Evolutionary conservation across 495 filamentous ascomycete genomes (phyloP), one percentile per base, ranked within the genome.

Genomic region (Xylaria grammica): DNA sequence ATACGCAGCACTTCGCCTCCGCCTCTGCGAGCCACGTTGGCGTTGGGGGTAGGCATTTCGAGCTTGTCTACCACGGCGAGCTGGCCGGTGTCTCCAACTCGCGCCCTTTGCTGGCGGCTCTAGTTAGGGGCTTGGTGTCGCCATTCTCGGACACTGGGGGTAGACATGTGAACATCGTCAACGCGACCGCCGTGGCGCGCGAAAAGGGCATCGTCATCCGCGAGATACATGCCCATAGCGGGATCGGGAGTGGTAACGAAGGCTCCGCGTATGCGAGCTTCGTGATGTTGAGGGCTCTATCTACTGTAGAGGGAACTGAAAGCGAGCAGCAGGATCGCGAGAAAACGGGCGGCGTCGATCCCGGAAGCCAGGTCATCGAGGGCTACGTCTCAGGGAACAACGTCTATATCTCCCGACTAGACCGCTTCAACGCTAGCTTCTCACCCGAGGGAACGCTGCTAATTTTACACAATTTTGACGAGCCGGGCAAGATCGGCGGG

Each of bases 111-210:
- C 89, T 89, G 65, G 88, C 89, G 0, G 88, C 88, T 0, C 74
- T 92, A 3, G 82, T 91, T 67, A 90, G 90, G 71, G 89, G 89
- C 0, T 79, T 92, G 15, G 79, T 89, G 11, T 78, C 79, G 2
- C 78, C 82, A 9, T 87, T 91, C 68, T 83, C 80, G 57, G 82
- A 83, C 60, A 71, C 78, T 0, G 85, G 83, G 52, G 86, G 84
- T 2, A 68, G 86, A 32, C 87, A 90, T 63, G 85, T 92, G 66
- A 91, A 90, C 77, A 89, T 91, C 44, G 89, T 91, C 64, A 91
- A 92, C 67, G 89, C 89, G 0, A 84, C 85, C 22, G 77, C 90
- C 57, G 80, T 92, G 19, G 87, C 89, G 34, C 82, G 83, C 59
- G 87, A 91, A 65, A 86, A 88, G 56, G 89, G 89, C 10, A 86